A percentile compares a stretch with the other conserved stretches of the same genome.
Conservation (phyloP, 331 rosid species). For the Pyracantha coccinea region DNA sequence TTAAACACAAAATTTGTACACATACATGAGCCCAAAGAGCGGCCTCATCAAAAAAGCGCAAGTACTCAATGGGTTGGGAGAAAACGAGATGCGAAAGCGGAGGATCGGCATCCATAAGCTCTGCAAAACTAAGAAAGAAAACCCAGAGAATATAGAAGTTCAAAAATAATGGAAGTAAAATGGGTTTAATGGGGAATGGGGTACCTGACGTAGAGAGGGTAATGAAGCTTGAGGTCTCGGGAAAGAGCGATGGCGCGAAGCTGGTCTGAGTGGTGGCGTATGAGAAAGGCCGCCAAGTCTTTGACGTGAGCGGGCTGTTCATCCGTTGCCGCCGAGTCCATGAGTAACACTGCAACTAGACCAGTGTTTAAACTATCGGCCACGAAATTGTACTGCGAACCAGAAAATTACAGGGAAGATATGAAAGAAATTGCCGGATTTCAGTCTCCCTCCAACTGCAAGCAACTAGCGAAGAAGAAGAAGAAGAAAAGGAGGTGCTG, state of each 20-base stretch:
- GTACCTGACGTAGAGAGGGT: slow-evolving; percentile 61
- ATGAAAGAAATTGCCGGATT: too few species aligned
- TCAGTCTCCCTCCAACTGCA: too few species aligned
- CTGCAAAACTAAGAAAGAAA: slow-evolving; percentile 44
- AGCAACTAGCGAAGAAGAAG: too few species aligned
- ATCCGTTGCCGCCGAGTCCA: slow-evolving; percentile 11
- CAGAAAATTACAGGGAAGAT: too few species aligned
- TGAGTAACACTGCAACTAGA: not conserved
- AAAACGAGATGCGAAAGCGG: slow-evolving; percentile 52
- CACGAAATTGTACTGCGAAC: too few species aligned
- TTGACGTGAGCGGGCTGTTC: slow-evolving; percentile 19
- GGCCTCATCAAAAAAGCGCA: slow-evolving; percentile 64
- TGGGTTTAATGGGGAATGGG: not conserved
- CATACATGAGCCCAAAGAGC: slow-evolving; percentile 74
- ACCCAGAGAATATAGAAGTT: not conserved
- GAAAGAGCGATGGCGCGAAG: slow-evolving; percentile 57
- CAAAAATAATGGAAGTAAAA: not conserved
- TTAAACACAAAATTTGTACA: not conserved
- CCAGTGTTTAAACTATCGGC: too few species aligned
- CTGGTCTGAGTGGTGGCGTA: slow-evolving; percentile 39
- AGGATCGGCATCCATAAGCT: slow-evolving; percentile 62
- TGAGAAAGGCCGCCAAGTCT: slow-evolving; percentile 46
- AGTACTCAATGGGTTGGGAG: slow-evolving; percentile 44
- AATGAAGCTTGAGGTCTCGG: slow-evolving; percentile 57
- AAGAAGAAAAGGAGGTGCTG: too few species aligned